Evolutionary conservation across 257 asterid species (phyloP).

Genomic region (Cinchona pubescens): DNA sequence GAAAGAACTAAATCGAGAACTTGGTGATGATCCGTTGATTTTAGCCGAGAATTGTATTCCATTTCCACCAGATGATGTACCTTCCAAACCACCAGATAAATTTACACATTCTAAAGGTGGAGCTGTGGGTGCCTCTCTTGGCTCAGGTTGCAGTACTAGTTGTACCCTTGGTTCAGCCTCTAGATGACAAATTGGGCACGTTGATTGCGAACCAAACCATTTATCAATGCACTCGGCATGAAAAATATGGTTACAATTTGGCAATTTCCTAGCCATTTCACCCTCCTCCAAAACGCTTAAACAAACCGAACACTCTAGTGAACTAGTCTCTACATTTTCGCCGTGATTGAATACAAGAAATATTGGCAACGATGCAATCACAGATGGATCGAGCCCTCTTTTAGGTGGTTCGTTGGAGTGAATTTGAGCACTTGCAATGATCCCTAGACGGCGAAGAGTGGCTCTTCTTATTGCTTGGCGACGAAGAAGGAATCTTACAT

Average conservation of each 20-base stretch:
- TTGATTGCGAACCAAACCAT: conserved; percentile 64
- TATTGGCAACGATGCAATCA: conserved; percentile 52
- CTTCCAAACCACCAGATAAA: conserved; percentile 21
- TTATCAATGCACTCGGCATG: conserved; percentile 72
- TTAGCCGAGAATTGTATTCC: conserved; percentile 18
- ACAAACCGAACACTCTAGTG: conserved; percentile 71
- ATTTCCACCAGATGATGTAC: conserved; percentile 17
- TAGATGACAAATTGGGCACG: conserved; percentile 76
- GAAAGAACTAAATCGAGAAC: conserved; percentile 66
- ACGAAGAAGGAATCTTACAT: conserved; percentile 59
- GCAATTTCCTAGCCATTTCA: conserved; percentile 55
- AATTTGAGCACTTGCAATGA: conserved; percentile 24
- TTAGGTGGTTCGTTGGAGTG: conserved; percentile 39
- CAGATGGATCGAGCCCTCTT: conserved; percentile 54
- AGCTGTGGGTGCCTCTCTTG: conserved; percentile 55
- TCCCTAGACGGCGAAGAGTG: conserved; percentile 32
- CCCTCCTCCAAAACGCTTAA: conserved; percentile 57
- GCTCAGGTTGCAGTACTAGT: conserved; percentile 33
- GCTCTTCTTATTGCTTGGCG: conserved; percentile 66
- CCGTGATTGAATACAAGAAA: conserved; percentile 32
- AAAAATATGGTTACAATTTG: conserved; percentile 73
- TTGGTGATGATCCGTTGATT: conserved; percentile 33
- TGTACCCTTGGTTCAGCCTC: conserved; percentile 57
- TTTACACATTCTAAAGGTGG: conserved; percentile 32
- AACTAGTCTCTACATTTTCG: neutral